Conservation (phyloP, 2,329 filamentous ascomycete species). For the Fusarium newnesense region DNA sequence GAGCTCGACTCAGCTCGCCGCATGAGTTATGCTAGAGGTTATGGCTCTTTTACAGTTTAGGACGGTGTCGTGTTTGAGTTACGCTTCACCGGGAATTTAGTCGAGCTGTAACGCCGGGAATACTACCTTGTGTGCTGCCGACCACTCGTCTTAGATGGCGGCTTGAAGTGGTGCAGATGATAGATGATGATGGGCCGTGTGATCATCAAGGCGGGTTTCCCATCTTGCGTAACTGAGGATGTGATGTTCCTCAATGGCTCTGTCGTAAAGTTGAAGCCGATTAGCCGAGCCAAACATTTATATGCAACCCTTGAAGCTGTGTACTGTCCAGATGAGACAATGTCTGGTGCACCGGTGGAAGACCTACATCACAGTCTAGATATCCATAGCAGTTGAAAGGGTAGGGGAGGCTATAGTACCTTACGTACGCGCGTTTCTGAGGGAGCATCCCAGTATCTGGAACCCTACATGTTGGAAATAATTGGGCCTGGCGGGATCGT, state of each 20-base stretch:
- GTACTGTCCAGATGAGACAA: slow-evolving; percentile 2
- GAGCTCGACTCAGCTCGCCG: not conserved
- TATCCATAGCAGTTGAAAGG: not conserved
- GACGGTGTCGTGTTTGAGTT: not conserved
- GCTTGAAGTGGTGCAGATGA: not conserved
- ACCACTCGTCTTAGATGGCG: not conserved
- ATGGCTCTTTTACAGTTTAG: not conserved
- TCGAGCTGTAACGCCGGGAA: slow-evolving; percentile 19
- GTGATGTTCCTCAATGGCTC: not conserved
- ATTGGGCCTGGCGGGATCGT: slow-evolving; percentile 24
- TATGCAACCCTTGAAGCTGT: not conserved
- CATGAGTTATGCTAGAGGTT: not conserved
- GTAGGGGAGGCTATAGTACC: not conserved
- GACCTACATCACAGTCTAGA: not conserved
- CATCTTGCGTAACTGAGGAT: not conserved
- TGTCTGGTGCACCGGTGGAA: not conserved
- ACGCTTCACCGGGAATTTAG: slow-evolving; percentile 7
- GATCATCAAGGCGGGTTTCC: slow-evolving; percentile 23
- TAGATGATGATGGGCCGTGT: slow-evolving; percentile 14
- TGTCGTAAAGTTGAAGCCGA: slow-evolving; percentile 12
- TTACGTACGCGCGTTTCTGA: slow-evolving; percentile 30
- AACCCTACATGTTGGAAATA: slow-evolving; percentile 26
- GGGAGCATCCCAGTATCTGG: slow-evolving; percentile 17
- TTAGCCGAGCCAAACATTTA: not conserved
- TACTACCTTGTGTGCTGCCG: slow-evolving; percentile 6